Base-by-base conservation (phyloP, 2,329 filamentous ascomycete genomes). In the Trichocomaceae sp. region DNA sequence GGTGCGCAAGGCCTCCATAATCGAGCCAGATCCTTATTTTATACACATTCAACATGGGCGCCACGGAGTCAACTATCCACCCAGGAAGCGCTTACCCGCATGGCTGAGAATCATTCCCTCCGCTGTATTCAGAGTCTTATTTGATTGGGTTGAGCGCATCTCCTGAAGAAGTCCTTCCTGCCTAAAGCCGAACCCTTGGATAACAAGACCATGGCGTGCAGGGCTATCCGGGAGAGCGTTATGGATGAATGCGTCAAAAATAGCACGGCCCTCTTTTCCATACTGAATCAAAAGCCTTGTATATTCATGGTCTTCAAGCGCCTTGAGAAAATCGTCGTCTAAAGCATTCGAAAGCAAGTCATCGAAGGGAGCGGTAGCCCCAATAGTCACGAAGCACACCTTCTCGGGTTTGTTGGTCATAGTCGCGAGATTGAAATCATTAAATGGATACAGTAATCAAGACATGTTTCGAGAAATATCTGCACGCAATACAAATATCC, bases 291-390 rank as follows among this genome's bases (percentile, higher is more conserved):
- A 76, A 5, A 97, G 77, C 57, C 86, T 75, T 0, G 85, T 88
- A 71, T 88, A 96, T 45, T 79, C 78, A 10, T 79, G 69, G 2
- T 73, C 64, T 10, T 69, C 65, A 12, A 97, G 79, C 5, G 79
- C 76, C 5, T 75, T 61, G 58, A 95, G 77, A 65, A 93, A 91
- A 0, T 69, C 62, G 0, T 79, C 72, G 17, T 78, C 73, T 5
- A 95, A 74, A 10, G 86, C 81, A 31, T 85, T 81, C 44, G 79
- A 72, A 54, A 96, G 80, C 2, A 99, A 81, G 6, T 78, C 71
- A 51, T 80, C 77, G 72, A 99, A 99, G 19, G 86, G 82, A 15
- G 91, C 90, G 0, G 92, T 99, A 5, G 93, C 92, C 55, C 93
- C 93, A 29, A 96, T 87, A 0, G 93, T 97, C 54, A 96, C 86